A percentile compares a stretch with the other conserved stretches of the same genome.
Evolutionary conservation across 345 rosid genomes (phyloP).

Genomic region (Eucalyptus cloeziana): DNA sequence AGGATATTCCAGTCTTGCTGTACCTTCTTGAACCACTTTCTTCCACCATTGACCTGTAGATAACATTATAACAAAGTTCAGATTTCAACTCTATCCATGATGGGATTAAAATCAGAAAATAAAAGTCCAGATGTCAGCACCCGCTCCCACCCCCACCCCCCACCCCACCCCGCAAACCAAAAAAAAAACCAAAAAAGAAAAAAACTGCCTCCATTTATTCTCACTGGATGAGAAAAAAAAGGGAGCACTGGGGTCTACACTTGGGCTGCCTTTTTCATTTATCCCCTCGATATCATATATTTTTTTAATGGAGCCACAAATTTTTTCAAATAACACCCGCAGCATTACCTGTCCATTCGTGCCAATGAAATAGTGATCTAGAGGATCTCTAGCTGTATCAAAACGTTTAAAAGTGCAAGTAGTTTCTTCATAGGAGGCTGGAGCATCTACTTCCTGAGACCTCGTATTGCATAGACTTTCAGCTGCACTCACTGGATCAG

Average conservation of each 20-base stretch:
- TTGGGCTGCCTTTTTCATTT: neutral
- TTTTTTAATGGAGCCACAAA: neutral
- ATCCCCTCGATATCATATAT: neutral
- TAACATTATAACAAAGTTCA: neutral
- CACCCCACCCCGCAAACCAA: no score
- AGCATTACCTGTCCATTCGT: conserved; percentile 50
- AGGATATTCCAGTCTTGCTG: conserved; percentile 98
- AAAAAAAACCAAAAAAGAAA: neutral
- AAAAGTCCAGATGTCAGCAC: neutral
- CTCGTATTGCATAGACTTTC: conserved; percentile 15
- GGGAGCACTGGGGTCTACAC: neutral
- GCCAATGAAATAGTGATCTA: conserved; percentile 74
- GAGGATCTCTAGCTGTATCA: conserved; percentile 67
- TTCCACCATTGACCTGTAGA: conserved; percentile 56
- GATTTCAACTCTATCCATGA: neutral
- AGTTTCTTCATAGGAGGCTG: conserved; percentile 17
- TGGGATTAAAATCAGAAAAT: neutral
- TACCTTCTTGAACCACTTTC: conserved; percentile 91
- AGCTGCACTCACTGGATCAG: conserved; percentile 11
- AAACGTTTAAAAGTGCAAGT: conserved; percentile 50
- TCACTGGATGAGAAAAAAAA: neutral
- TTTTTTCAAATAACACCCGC: neutral
- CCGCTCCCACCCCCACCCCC: neutral
- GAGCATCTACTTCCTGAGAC: conserved; percentile 20
- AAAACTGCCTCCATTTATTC: neutral